A percentile compares a stretch with the other conserved stretches of the same genome.
Conservation (phyloP, 1,284 basidiomycete species). For the Moesziomyces antarcticus region DNA sequence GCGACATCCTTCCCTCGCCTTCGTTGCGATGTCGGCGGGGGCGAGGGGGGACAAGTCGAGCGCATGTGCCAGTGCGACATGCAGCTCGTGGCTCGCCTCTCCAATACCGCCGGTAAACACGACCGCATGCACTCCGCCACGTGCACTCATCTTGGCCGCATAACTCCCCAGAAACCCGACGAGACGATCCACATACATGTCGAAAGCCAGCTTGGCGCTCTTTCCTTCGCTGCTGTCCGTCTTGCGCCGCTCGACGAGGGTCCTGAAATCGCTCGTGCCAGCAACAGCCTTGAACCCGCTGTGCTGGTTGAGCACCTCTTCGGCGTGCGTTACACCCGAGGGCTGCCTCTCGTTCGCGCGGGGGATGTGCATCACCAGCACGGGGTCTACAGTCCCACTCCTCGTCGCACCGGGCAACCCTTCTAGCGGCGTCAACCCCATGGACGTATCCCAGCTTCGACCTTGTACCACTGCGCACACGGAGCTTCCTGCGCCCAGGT, state of each 20-base stretch:
- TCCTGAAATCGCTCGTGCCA: constrained; percentile 28
- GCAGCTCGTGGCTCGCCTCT: constrained; percentile 16
- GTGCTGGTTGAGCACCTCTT: constrained; percentile 28
- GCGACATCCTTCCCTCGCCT: not conserved
- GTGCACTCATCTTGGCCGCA: constrained; percentile 22
- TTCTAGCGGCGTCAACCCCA: constrained; percentile 43
- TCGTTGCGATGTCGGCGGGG: not conserved
- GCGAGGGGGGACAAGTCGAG: constrained; percentile 8
- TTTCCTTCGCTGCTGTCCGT: not conserved
- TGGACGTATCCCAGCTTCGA: constrained; percentile 29
- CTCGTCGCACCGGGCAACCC: constrained; percentile 37
- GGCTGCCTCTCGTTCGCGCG: constrained; percentile 2
- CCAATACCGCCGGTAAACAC: constrained; percentile 45
- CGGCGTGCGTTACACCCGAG: constrained; percentile 12
- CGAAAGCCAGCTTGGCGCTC: constrained; percentile 24
- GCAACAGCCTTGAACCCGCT: constrained; percentile 29
- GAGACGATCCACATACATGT: constrained; percentile 44
- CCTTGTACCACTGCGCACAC: constrained; percentile 29
- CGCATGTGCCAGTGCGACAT: not conserved
- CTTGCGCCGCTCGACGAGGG: constrained; percentile 4
- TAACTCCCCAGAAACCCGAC: constrained; percentile 31
- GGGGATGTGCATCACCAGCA: constrained; percentile 29
- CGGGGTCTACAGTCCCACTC: constrained; percentile 31
- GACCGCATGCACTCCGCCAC: constrained; percentile 27
- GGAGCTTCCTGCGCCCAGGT: constrained; percentile 27